These are phyloP conservation scores for Agroathelia rolfsii DNA, from an alignment of 1,284 basidiomycete genomes.

Conservation along the genomic window DNA sequence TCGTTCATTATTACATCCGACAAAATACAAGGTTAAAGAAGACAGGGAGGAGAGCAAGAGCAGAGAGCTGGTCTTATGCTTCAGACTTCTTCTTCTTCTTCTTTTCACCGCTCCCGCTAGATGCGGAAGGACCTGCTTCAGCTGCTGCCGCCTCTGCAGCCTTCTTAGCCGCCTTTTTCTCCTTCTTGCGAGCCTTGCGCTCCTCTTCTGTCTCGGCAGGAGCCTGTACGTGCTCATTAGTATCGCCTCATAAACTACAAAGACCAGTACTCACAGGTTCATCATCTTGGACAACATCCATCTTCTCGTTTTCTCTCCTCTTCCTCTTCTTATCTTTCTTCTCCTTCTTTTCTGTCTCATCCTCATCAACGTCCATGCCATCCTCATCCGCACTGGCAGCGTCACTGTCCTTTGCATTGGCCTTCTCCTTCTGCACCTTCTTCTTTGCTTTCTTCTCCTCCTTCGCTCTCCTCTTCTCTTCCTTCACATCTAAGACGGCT, in stretches of 20 bases:
- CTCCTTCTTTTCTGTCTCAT: conserved; percentile 32
- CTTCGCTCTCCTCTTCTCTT: conserved; percentile 68
- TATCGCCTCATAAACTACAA: no score
- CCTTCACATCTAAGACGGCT: conserved; percentile 66
- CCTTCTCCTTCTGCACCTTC: conserved; percentile 52
- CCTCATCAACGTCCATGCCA: conserved; percentile 34
- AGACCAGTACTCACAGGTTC: no score
- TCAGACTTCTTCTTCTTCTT: conserved; percentile 69
- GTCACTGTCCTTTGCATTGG: conserved; percentile 18
- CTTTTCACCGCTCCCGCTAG: conserved; percentile 54
- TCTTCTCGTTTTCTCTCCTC: conserved; percentile 53
- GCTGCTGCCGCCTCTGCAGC: conserved; percentile 31
- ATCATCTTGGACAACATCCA: no score
- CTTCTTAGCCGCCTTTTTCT: conserved; percentile 62
- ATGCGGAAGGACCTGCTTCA: no score
- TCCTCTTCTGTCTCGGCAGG: conserved; percentile 60
- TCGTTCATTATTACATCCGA: no score
- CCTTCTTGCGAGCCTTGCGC: conserved; percentile 64
- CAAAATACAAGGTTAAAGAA: no score
- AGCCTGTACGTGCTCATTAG: no score
- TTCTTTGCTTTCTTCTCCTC: conserved; percentile 69
- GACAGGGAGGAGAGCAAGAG: no score
- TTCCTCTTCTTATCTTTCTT: conserved; percentile 27
- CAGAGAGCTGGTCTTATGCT: no score
- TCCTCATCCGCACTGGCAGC: conserved; percentile 32